Evolutionary conservation across 805 yeast genomes (phyloP).

Genomic region (Saccharomyces mikatae): DNA sequence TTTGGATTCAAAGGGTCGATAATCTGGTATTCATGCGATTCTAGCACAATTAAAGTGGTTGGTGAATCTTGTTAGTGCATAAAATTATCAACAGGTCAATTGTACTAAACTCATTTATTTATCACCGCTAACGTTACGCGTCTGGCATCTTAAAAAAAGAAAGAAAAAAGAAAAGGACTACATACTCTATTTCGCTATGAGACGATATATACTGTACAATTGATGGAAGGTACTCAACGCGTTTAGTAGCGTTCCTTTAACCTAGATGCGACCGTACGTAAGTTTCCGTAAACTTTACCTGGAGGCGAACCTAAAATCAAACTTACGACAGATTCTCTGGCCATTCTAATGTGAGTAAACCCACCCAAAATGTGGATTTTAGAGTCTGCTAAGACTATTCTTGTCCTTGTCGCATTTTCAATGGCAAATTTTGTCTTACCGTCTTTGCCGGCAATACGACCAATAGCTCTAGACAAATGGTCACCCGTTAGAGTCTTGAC

Average conservation of each 20-base stretch:
- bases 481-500: slow-evolving; percentile 93
- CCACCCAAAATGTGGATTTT: slow-evolving; percentile 97
- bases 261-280: slow-evolving; percentile 93
- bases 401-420: slow-evolving; percentile 95
- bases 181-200: not conserved
- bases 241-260: slow-evolving; percentile 84
- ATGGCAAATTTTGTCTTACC: slow-evolving; percentile 98
- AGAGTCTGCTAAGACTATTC: slow-evolving; percentile 94
- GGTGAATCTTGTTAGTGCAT: not conserved
- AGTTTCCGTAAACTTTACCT: slow-evolving; percentile 94
- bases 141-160: not conserved
- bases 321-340: slow-evolving; percentile 94
- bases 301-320: slow-evolving; percentile 97
- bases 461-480: slow-evolving; percentile 96
- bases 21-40: not conserved
- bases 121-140: not conserved
- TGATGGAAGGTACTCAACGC: not conserved
- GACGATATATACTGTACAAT: slow-evolving; percentile 1
- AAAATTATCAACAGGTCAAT: not conserved
- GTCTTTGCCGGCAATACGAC: slow-evolving; percentile 99
- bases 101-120: slow-evolving; percentile 1
- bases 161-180: not conserved
- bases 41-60: not conserved
- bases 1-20: not conserved
- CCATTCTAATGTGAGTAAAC: slow-evolving; percentile 93